Evolutionary conservation across 305 asterid species (phyloP).

Genomic region (Fraxinus nigra): DNA sequence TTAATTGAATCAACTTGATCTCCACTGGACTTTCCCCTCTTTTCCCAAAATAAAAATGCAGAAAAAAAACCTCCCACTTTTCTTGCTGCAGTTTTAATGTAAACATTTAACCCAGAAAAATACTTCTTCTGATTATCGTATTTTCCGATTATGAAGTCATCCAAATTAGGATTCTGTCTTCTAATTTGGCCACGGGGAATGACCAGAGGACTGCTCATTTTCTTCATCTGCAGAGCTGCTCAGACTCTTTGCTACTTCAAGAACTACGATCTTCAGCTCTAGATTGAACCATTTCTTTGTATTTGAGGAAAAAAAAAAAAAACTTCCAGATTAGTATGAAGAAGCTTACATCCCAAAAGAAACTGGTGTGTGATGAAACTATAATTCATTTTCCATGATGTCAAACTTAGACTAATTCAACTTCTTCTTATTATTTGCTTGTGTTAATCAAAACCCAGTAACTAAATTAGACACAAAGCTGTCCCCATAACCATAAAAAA

Average conservation of each 20-base stretch:
- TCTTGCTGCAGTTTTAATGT: not conserved
- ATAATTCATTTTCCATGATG: not conserved
- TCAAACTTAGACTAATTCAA: not conserved
- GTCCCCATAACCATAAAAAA: too few species aligned
- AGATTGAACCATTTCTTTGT: not conserved
- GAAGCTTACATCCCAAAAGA: not conserved
- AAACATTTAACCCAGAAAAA: not conserved
- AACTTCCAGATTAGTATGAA: not conserved
- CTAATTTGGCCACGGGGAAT: conserved; percentile 9
- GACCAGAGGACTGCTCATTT: conserved; percentile 12
- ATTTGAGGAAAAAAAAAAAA: not conserved
- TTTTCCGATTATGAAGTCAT: not conserved
- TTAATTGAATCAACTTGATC: not conserved
- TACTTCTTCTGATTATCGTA: not conserved
- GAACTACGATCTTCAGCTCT: conserved; percentile 12
- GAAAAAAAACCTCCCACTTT: not conserved
- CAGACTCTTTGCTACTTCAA: not conserved
- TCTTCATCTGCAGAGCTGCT: conserved; percentile 12
- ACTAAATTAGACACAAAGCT: not conserved
- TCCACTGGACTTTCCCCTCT: not conserved
- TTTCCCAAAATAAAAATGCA: not conserved
- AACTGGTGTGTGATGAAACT: not conserved
- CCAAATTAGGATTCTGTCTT: conserved; percentile 2
- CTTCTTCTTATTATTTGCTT: not conserved
- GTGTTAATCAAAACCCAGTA: not conserved